Base-by-base conservation (phyloP, 2,329 filamentous ascomycete genomes). In the Verruconis gallopava region DNA sequence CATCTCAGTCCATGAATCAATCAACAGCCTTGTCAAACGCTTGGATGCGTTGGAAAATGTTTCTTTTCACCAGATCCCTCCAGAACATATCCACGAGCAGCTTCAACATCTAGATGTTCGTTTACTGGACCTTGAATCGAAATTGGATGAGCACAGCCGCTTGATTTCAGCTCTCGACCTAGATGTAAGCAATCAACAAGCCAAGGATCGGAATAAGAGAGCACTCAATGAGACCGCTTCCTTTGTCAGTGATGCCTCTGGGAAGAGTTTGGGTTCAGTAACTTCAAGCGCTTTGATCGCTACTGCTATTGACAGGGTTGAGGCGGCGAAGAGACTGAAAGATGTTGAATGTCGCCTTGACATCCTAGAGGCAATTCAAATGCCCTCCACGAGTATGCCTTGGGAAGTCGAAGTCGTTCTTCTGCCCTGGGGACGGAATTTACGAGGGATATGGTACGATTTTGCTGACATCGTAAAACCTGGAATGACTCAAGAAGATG, bases 331-430 rank as follows among this genome's bases (percentile, higher is more conserved):
- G 36, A 58, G 67, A 18, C 54, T 74, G 19, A 62, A 65, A 37
- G 58, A 57, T 25, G 60, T 75, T 6, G 69, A 73, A 47, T 58
- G 62, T 17, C 61, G 67, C 4, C 47, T 71, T 4, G 52, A 64
- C 21, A 65, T 72, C 34, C 64, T 84, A 6, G 77, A 81, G 55
- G 68, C 69, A 4, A 63, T 56, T 3, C 55, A 71, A 6, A 58
- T 76, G 21, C 81, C 82, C n/a, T 76, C 79, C 0, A 65, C 66
- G 20, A 59, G 62, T 33, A 67, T 73, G 32, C 79, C 81, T 0
- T 86, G 81, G 79, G 73, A 81, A 48, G 64, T 89, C 2, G 81
- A 88, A 53, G 78, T 88, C 3, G 75, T 88, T 1, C 75, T 86
- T 44, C 57, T 88, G 5, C 83, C 83, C 1, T 89, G 84, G 55